These are phyloP conservation scores for Avena insularis DNA, from an alignment of 176 grass and related monocot species.

Conservation along the genomic window DNA sequence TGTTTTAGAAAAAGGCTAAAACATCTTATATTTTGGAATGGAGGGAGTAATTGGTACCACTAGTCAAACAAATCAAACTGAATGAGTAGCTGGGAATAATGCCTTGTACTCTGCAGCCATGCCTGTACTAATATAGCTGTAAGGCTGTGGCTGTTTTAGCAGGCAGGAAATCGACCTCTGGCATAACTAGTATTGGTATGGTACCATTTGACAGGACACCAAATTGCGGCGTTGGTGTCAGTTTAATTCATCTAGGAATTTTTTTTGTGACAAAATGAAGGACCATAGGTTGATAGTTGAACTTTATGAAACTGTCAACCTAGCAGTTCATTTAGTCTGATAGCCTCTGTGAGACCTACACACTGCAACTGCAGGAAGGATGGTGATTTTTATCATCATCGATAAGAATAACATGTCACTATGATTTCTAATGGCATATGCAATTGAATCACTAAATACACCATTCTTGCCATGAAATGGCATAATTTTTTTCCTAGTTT, in stretches of 20 bases:
- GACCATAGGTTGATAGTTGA: neutral
- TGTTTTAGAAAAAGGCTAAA: no score
- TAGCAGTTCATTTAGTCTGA: neutral
- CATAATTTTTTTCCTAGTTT: neutral
- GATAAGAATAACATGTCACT: neutral
- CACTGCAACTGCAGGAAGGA: neutral
- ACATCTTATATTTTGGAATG: no score
- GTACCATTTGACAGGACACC: neutral
- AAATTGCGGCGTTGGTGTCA: neutral
- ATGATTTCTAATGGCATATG: neutral
- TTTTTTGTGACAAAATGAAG: neutral
- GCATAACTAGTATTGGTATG: neutral
- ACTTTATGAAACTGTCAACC: neutral
- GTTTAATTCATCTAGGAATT: neutral
- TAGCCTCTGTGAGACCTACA: neutral
- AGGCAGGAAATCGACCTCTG: neutral
- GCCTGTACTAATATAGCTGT: neutral
- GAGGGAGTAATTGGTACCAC: neutral
- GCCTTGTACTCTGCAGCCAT: neutral
- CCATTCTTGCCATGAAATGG: neutral
- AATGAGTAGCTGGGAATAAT: neutral
- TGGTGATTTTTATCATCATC: neutral
- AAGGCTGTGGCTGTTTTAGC: neutral
- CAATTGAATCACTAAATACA: neutral
- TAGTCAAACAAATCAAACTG: conserved; percentile 18